Evolutionary conservation across 2,329 filamentous ascomycete species (phyloP).

Genomic region (Microsporum audouinii): DNA sequence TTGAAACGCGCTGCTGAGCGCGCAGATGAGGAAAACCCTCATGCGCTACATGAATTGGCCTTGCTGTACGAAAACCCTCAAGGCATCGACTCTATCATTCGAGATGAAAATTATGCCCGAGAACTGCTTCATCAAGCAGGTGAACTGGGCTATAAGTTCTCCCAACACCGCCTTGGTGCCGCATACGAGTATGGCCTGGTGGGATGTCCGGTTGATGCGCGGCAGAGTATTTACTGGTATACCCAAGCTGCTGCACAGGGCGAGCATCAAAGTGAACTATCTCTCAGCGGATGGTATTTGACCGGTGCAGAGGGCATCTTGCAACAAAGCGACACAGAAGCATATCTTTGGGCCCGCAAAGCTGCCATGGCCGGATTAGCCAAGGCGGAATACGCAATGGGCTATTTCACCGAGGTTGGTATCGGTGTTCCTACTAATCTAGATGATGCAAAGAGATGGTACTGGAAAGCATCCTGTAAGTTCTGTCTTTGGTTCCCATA

Average conservation of each 20-base stretch:
- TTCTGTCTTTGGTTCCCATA: constrained; percentile 19
- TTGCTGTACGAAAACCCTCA: constrained; percentile 47
- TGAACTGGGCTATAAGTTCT: constrained; percentile 86
- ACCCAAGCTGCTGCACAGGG: constrained; percentile 80
- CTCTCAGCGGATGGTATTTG: constrained; percentile 84
- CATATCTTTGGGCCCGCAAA: constrained; percentile 93
- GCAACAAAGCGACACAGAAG: constrained; percentile 86
- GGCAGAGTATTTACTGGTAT: constrained; percentile 87
- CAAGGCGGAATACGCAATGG: constrained; percentile 97
- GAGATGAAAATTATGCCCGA: constrained; percentile 72
- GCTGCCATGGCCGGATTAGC: constrained; percentile 76
- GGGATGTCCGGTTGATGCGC: constrained; percentile 69
- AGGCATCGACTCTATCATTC: constrained; percentile 59
- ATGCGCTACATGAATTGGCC: constrained; percentile 80
- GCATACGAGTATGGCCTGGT: constrained; percentile 83
- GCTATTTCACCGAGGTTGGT: constrained; percentile 90
- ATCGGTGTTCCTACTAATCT: constrained; percentile 77
- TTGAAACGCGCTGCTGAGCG: constrained; percentile 83
- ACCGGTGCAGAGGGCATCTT: constrained; percentile 81
- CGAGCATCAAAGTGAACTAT: constrained; percentile 84
- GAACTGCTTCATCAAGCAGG: constrained; percentile 75
- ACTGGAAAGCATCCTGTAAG: constrained; percentile 92
- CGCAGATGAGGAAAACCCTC: constrained; percentile 81
- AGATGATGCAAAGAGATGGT: constrained; percentile 96
- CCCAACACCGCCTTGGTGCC: constrained; percentile 77